Evolutionary conservation across 73 alveolate species (phyloP).

Genomic region (Uronychia setigera): DNA sequence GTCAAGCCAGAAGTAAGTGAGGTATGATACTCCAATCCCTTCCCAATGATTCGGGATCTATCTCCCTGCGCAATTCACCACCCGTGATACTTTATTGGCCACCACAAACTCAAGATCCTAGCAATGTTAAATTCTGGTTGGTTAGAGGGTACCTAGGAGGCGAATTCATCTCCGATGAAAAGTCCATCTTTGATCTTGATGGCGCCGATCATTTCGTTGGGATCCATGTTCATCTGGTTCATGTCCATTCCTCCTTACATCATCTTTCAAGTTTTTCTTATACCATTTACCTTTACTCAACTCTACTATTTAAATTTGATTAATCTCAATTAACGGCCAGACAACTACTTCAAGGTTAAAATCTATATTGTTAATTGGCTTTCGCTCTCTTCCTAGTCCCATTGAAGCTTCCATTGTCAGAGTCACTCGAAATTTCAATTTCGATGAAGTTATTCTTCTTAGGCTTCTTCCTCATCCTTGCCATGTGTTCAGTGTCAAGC

Average conservation of each 20-base stretch:
- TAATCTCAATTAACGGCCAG: not conserved
- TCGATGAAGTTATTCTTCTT: too few species aligned
- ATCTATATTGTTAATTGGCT: not conserved
- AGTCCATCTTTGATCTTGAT: constrained; percentile 63
- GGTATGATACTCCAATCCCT: constrained; percentile 90
- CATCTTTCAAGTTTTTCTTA: not conserved
- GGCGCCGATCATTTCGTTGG: constrained; percentile 51
- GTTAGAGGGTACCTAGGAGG: constrained; percentile 59
- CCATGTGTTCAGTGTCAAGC: too few species aligned
- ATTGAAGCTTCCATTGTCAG: not conserved
- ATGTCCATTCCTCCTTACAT: not conserved
- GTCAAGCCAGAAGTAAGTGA: constrained; percentile 94
- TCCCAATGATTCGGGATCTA: constrained; percentile 94
- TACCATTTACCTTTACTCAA: not conserved
- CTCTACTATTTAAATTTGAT: not conserved
- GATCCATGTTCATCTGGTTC: not conserved
- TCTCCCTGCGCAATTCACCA: constrained; percentile 95
- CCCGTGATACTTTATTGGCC: constrained; percentile 95
- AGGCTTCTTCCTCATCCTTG: too few species aligned
- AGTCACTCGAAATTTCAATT: too few species aligned
- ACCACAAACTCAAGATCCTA: constrained; percentile 94
- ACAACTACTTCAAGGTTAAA: not conserved
- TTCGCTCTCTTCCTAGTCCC: too few species aligned
- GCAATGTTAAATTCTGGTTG: constrained; percentile 72
- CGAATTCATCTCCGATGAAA: constrained; percentile 75